Evolutionary conservation across 2,329 filamentous ascomycete genomes (phyloP).

Genomic region (Dothiorella sarmentorum): DNA sequence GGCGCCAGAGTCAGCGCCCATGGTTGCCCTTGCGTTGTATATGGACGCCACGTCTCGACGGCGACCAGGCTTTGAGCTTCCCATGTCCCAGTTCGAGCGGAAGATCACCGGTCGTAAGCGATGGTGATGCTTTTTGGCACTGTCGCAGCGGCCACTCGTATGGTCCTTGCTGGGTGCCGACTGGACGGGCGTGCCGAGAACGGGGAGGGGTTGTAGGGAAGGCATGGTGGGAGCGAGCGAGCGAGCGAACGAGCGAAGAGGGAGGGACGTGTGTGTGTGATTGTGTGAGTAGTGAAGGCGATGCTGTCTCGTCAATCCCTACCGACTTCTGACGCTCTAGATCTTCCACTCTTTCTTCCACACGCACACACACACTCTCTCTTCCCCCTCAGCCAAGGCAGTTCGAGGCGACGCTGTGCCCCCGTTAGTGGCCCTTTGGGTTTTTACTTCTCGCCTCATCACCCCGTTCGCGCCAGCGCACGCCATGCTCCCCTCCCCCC

Average conservation of each 20-base stretch:
- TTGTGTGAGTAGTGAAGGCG: not conserved
- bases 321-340: not conserved
- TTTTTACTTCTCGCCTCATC: no score
- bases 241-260: not conserved
- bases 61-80: no score
- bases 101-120: constrained; percentile 10
- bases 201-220: no score
- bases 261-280: not conserved
- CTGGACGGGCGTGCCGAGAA: not conserved
- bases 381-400: not conserved
- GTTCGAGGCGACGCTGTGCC: not conserved
- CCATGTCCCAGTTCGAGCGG: no score
- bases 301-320: not conserved
- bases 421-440: not conserved
- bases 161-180: not conserved
- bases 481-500: no score
- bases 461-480: no score
- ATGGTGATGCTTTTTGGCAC: not conserved
- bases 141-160: not conserved
- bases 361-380: no score
- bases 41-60: no score
- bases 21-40: no score
- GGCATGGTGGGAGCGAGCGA: not conserved
- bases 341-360: no score
- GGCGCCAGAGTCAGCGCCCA: no score